Percentiles rank a stretch among this genome's conserved stretches.
These are phyloP conservation scores for Rhizomucor miehei DNA, from an alignment of 371 early-diverging fungal species.

Conservation along the genomic window DNA sequence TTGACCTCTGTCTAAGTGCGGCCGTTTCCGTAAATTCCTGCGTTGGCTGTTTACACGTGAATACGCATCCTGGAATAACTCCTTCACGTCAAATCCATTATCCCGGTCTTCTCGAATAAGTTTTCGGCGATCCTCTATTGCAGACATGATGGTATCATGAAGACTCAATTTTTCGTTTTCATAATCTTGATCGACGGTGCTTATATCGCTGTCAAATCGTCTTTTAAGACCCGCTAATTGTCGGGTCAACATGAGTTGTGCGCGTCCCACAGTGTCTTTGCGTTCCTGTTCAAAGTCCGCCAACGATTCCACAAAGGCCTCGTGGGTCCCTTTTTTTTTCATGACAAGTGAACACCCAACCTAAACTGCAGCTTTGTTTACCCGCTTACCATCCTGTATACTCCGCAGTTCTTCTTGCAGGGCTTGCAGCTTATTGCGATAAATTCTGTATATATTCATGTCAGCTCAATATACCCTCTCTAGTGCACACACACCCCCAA, in stretches of 20 bases:
- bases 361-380: not conserved
- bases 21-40: conserved; percentile 18
- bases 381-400: conserved; percentile 28
- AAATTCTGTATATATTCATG: conserved; percentile 19
- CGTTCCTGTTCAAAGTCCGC: conserved; percentile 38
- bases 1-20: conserved; percentile 9
- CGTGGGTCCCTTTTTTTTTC: conserved; percentile 26
- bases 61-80: conserved; percentile 19
- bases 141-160: conserved; percentile 28
- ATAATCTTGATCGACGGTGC: conserved; percentile 39
- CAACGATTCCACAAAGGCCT: conserved; percentile 36
- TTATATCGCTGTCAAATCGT: conserved; percentile 26
- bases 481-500: too few species aligned
- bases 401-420: conserved; percentile 30
- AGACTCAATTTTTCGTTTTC: conserved; percentile 21
- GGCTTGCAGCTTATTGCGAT: conserved; percentile 22
- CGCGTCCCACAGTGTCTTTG: conserved; percentile 31
- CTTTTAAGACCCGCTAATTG: conserved; percentile 30
- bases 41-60: conserved; percentile 11
- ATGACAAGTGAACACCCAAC: conserved; percentile 4
- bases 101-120: conserved; percentile 32
- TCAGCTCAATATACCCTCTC: too few species aligned
- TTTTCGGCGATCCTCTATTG: conserved; percentile 35
- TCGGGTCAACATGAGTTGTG: conserved; percentile 31
- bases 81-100: conserved; percentile 12